A percentile compares a stretch with the other conserved stretches of the same genome.
phyloP scores from a whole-genome alignment of 352 stramenopile genomes.

The Pythium myriotylum region DNA sequence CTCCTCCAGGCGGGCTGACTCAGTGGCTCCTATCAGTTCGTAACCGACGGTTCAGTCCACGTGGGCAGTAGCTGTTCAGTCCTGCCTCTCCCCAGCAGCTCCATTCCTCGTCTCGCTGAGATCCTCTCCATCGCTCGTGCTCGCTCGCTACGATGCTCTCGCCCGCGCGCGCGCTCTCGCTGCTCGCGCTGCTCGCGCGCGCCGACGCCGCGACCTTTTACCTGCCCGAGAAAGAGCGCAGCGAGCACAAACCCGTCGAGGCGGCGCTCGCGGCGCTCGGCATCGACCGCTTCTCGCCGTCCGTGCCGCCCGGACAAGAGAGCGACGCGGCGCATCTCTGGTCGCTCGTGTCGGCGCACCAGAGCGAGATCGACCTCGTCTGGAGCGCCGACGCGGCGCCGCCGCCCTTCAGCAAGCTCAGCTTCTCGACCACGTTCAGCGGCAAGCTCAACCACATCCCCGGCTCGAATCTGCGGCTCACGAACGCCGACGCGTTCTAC shows the following conservation, averaged over 20 bases:
- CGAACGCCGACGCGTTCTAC: slow-evolving; percentile 42
- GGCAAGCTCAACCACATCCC: slow-evolving; percentile 77
- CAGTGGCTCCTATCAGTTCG: slow-evolving; percentile 1
- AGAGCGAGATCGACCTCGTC: slow-evolving; percentile 65
- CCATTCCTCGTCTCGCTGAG: too few species aligned
- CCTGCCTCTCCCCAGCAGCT: too few species aligned
- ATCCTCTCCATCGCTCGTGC: not conserved
- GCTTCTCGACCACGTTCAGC: slow-evolving; percentile 43
- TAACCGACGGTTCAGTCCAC: slow-evolving; percentile 3
- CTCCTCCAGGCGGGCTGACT: too few species aligned
- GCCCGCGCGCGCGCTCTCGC: not conserved
- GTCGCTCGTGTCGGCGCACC: slow-evolving; percentile 43
- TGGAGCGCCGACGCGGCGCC: slow-evolving; percentile 41
- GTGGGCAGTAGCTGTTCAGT: too few species aligned
- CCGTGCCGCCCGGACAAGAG: slow-evolving; percentile 11
- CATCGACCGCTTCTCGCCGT: slow-evolving; percentile 49
- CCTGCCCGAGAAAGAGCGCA: slow-evolving; percentile 43
- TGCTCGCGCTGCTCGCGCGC: slow-evolving; percentile 4
- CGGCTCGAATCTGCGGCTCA: slow-evolving; percentile 46
- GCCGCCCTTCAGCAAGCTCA: slow-evolving; percentile 40
- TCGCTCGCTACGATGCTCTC: slow-evolving; percentile 10
- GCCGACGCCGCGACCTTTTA: slow-evolving; percentile 47
- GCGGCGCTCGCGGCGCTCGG: slow-evolving; percentile 56
- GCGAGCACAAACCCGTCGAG: slow-evolving; percentile 45
- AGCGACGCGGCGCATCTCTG: slow-evolving; percentile 34